Percentiles rank a stretch among this genome's conserved stretches.
Evolutionary conservation across 1,284 basidiomycete species (phyloP).

Genomic region (Leccinum cinnamomeum): DNA sequence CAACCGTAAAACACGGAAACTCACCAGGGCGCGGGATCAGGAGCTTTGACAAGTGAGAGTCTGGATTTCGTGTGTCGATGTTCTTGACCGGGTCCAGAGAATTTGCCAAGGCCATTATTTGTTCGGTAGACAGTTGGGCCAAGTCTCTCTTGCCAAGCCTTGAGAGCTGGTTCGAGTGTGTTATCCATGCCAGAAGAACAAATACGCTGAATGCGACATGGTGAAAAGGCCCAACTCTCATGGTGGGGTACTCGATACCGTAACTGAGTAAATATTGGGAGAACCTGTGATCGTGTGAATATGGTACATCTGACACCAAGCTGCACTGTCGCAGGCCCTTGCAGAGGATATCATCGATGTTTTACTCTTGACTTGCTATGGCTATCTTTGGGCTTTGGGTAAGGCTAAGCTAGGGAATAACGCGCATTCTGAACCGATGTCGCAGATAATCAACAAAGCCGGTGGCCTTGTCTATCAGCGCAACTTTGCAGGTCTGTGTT

Average conservation of each 20-base stretch:
- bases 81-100: conserved; percentile 64
- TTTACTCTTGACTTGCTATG: conserved; percentile 41
- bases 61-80: conserved; percentile 60
- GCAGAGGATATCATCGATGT: conserved; percentile 5
- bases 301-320: not conserved
- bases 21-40: conserved; percentile 79
- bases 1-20: conserved; percentile 33
- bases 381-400: conserved; percentile 84
- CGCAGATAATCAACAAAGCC: conserved; percentile 96
- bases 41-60: conserved; percentile 77
- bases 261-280: not conserved
- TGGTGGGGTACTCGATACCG: too few relatives aligned
- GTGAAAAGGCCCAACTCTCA: conserved; percentile 20
- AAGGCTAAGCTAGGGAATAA: conserved; percentile 21
- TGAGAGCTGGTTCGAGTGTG: conserved; percentile 29
- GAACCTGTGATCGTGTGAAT: not conserved
- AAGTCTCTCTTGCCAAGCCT: conserved; percentile 46
- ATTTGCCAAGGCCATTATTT: conserved; percentile 52
- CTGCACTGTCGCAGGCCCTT: not conserved
- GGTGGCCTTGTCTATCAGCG: conserved; percentile 95
- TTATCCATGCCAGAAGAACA: conserved; percentile 25
- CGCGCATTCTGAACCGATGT: conserved; percentile 4
- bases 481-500: conserved; percentile 75
- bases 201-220: conserved; percentile 12
- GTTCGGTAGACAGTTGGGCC: conserved; percentile 47